Base-by-base conservation (phyloP, 257 asterid species). In the Plantago major region DNA sequence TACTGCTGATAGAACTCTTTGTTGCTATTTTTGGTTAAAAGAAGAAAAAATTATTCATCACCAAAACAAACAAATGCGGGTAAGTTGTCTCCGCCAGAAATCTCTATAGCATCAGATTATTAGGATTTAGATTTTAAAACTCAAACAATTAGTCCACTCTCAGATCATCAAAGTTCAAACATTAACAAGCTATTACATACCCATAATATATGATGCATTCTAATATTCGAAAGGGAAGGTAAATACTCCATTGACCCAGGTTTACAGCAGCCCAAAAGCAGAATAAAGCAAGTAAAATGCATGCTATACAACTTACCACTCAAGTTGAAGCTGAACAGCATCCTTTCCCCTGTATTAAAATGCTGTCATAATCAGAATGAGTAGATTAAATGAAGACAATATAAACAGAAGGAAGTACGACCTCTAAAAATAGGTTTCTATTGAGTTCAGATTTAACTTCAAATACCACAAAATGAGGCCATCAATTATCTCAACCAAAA, bases 261-360 rank as follows among this genome's bases (percentile, higher is more conserved):
- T 15, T 68, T 17, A 40, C n/a, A n/a, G n/a, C 42, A 40, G 28
- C 47, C 67, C 45, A 51, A 65, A 66, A 30, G 55, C 43, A 47
- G 56, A 62, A 37, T 17, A 47, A 47, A 57, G 51, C 60, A 18
- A 11, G 54, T 42, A 53, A 59, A 57, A 47, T 5, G 63, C 30
- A 58, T 38, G 47, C 73, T 22, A 3, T 14, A 33, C 52, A 74
- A 65, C 93, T 74, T 74, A 92, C 98, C 73, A 76, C 55, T 89
- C 92, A 61, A 92, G 93, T 77, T 92, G 95, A 72, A 81, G 84
- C 69, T 86, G 97, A 65, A 92, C 98, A 56, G 81, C 85, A 71
- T 92, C 98, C 78, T 84, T 92, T 74, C 80, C 90, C 84, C 97
- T 86, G 59, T 64, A 73, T 55, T 37, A 9, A 47, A 64, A 61